A percentile compares a stretch with the other conserved stretches of the same genome.
Evolutionary conservation across 1,139 yeast species (phyloP).

Genomic region (Protomyces inundatus): DNA sequence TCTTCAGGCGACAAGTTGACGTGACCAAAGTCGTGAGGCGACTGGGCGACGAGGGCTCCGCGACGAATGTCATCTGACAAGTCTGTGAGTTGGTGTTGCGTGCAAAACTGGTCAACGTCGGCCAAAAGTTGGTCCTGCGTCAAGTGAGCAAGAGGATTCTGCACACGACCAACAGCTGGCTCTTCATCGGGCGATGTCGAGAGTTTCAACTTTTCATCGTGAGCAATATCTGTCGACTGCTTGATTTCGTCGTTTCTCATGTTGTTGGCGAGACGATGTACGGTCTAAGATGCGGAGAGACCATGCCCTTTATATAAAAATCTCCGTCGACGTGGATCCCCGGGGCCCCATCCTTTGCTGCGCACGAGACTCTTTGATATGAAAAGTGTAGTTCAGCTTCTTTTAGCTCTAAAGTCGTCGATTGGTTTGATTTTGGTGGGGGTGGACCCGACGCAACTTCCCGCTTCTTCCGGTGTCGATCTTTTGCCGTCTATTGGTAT

Average conservation of each 20-base stretch:
- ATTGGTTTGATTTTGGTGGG: no score
- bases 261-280: background rate
- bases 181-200: background rate
- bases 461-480: no score
- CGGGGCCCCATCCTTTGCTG: no score
- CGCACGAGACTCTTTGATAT: no score
- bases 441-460: no score
- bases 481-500: no score
- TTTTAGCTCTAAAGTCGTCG: no score
- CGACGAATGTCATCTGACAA: conserved; percentile 47
- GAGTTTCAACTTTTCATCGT: background rate
- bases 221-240: background rate
- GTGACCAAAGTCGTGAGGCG: conserved; percentile 55
- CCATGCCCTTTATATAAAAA: background rate
- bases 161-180: conserved; percentile 33
- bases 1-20: conserved; percentile 62
- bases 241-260: background rate
- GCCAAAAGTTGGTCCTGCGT: conserved; percentile 60
- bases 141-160: conserved; percentile 60
- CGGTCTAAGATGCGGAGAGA: background rate
- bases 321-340: no score
- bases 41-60: conserved; percentile 73
- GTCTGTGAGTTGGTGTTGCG: conserved; percentile 28
- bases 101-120: conserved; percentile 68
- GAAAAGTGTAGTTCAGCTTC: no score